Base-by-base conservation (phyloP, 2,329 filamentous ascomycete species). In the Talaromyces sp. region DNA sequence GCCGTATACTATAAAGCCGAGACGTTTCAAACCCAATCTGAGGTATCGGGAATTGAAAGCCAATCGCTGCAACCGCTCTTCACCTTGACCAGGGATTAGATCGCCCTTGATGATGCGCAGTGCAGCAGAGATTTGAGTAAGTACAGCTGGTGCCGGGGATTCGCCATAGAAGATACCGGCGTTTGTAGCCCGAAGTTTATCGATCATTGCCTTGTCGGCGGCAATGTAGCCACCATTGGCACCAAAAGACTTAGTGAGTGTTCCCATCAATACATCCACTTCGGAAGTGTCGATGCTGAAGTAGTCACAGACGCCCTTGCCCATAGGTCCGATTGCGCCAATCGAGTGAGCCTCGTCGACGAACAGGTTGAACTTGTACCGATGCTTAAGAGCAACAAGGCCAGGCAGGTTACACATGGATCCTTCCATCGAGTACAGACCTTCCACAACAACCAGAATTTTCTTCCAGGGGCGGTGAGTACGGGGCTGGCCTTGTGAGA, bases 401-500 rank as follows among this genome's bases (percentile, higher is more conserved):
- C 90, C 90, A 1, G 94, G 94, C n/a, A 99, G 83, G 71, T 99
- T 94, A 75, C 90, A 94, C 90, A 99, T 96, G 61, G 92, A 97
- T 44, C 94, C 94, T 77, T 99, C 94, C 94, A 99, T 99, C 1
- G 93, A 97, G 81, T 99, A 99, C 17, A 99, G 83, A 64, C 94
- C 94, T 73, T 99, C 94, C 33, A 99, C 90, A 33, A 93, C 92
- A 40, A 99, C 90, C 47, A 99, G 75, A 55, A 99, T 97, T 85
- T 97, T 99, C 82, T 96, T 97, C 94, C 94, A 99, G 1, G 94
- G 94, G 27, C 94, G 89, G 74, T 99, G 94, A n/a, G 93, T 99
- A 61, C 94, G 89, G 48, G 94, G 94, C 71, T 99, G 94, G 40
- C 94, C 94, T 75, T 97, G 93, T 13, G 93, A 92, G 69, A 99